Conservation (phyloP, 2,329 filamentous ascomycete genomes). For the Didymella sp. region DNA sequence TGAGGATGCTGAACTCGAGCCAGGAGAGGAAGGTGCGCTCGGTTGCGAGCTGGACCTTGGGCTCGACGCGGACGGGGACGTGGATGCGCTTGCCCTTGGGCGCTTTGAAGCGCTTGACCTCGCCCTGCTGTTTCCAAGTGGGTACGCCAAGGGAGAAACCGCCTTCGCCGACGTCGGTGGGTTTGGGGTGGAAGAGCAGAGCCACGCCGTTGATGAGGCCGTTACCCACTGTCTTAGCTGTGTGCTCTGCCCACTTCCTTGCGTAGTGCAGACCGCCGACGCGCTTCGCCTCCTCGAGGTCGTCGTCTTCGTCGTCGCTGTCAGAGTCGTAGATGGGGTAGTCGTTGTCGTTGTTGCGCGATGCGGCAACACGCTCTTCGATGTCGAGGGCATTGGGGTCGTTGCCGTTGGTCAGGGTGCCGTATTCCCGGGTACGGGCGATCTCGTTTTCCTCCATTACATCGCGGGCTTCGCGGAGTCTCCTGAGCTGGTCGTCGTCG, state of each 20-base stretch:
- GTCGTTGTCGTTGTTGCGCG: slow-evolving; percentile 71
- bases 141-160: slow-evolving; percentile 55
- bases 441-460: slow-evolving; percentile 60
- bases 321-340: slow-evolving; percentile 92
- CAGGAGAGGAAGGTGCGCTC: slow-evolving; percentile 96
- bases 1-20: slow-evolving; percentile 96
- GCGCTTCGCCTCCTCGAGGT: slow-evolving; percentile 77
- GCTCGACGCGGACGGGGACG: slow-evolving; percentile 93
- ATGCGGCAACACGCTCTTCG: slow-evolving; percentile 79
- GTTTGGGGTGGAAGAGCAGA: slow-evolving; percentile 50
- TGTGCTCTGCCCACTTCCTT: slow-evolving; percentile 57
- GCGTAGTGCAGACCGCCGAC: slow-evolving; percentile 80
- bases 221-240: slow-evolving; percentile 58
- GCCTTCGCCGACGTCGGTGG: slow-evolving; percentile 53
- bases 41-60: slow-evolving; percentile 96
- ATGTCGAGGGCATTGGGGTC: slow-evolving; percentile 67
- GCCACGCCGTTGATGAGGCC: slow-evolving; percentile 36
- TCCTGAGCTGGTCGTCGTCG: slow-evolving; percentile 55
- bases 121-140: slow-evolving; percentile 47
- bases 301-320: slow-evolving; percentile 78
- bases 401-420: slow-evolving; percentile 48
- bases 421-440: slow-evolving; percentile 57
- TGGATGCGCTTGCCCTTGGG: slow-evolving; percentile 86
- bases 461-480: slow-evolving; percentile 59
- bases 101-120: slow-evolving; percentile 66